Evolutionary conservation across 805 yeast genomes (phyloP), one percentile per base, ranked within the genome.

Genomic region (Schwanniomyces pseudopolymorphus): DNA sequence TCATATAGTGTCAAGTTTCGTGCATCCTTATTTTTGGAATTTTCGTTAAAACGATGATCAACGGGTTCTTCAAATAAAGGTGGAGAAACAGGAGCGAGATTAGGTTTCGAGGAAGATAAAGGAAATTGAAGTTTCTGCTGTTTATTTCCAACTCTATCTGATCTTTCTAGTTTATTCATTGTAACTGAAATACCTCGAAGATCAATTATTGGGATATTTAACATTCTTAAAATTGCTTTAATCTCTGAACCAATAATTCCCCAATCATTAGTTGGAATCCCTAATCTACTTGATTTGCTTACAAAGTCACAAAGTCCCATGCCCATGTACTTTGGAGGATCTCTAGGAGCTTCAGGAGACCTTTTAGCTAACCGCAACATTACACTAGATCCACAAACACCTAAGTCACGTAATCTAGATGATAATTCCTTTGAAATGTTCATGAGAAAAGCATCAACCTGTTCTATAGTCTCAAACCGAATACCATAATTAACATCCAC

Each of bases 401-500:
- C 64, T 22, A 81, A 55, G 14, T 69, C 72, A 1, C 63, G 49
- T 45, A 90, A 58, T 44, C 96, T 72, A 0, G 64, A 50, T 42
- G 75, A 67, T 42, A 94, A 58, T 56, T 89, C 96, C 25, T 66
- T 64, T 0, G 85, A 71, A 40, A 90, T 65, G 16, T 78, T 66
- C 28, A 72, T 66, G 8, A 89, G 58, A 57, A 92, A 94, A 4
- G 45, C 53, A 50, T 85, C 91, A 20, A 85, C 79, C 58, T 92
- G 89, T 0, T 64, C 61, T 25, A 77, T 70, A 0, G 69, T 69
- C 26, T 81, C 78, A 52, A 91, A 86, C 40, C 98, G 61, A 0
- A 92, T 87, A 0, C 97, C 98, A 85, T 89, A 92, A 51, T 89
- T 88, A 22, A 92, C 85, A 59, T 92, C 98, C 3, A 90, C 86